A percentile compares a stretch with the other conserved stretches of the same genome.
Conservation (phyloP, 1,284 basidiomycete species). For the Cystobasidiaceae sp. region DNA sequence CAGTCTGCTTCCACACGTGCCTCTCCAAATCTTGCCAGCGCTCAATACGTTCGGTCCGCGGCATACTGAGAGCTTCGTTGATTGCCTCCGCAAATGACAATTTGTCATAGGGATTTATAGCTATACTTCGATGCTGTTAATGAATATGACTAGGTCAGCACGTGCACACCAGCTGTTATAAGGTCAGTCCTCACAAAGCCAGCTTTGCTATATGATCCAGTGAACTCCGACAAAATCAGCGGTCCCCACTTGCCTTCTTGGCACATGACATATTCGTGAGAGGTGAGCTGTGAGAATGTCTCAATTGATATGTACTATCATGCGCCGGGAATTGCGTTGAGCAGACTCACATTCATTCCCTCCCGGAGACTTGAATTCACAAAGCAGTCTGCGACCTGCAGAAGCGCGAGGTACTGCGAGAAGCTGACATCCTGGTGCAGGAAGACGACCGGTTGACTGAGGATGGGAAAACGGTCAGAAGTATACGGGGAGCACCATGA, state of each 20-base stretch:
- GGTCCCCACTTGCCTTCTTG: slow-evolving; percentile 57
- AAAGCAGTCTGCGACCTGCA: slow-evolving; percentile 81
- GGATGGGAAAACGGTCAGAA: slow-evolving; percentile 48
- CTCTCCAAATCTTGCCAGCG: slow-evolving; percentile 81
- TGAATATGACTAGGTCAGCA: slow-evolving; percentile 30
- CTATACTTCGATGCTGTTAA: background rate
- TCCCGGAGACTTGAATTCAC: slow-evolving; percentile 75
- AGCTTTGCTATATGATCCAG: slow-evolving; percentile 75
- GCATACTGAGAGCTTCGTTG: slow-evolving; percentile 67
- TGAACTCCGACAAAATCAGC: slow-evolving; percentile 67
- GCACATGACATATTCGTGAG: slow-evolving; percentile 34
- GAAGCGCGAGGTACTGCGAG: slow-evolving; percentile 72
- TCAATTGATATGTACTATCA: slow-evolving; percentile 48
- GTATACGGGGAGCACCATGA: no score
- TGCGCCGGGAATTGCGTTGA: background rate
- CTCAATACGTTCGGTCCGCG: slow-evolving; percentile 61
- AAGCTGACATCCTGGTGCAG: slow-evolving; percentile 81
- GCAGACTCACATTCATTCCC: slow-evolving; percentile 76
- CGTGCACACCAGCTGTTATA: slow-evolving; percentile 68
- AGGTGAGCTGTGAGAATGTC: slow-evolving; percentile 12
- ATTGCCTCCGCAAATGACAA: slow-evolving; percentile 70
- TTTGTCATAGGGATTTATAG: slow-evolving; percentile 56
- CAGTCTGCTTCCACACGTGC: slow-evolving; percentile 80
- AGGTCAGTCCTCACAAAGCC: slow-evolving; percentile 64
- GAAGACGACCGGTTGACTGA: slow-evolving; percentile 81